Conservation (phyloP, 192 early-diverging fungal genomes). For the Backusella liffmaniae region DNA sequence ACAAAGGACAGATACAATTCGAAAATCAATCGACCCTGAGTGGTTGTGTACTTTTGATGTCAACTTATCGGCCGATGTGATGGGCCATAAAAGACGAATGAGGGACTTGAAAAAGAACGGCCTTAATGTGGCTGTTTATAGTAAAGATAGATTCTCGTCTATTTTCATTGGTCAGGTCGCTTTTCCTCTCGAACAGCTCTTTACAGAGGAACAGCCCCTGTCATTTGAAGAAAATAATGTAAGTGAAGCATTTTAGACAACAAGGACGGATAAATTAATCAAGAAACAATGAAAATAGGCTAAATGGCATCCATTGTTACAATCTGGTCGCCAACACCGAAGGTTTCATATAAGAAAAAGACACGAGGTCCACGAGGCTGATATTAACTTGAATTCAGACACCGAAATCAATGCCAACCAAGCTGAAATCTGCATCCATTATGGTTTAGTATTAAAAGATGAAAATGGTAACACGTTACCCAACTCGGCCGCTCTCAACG, state of each 20-base stretch:
- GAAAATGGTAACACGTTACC: constrained; percentile 9
- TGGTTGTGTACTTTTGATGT: constrained; percentile 68
- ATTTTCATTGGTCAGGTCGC: constrained; percentile 66
- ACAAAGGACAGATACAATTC: constrained; percentile 60
- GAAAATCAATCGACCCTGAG: constrained; percentile 57
- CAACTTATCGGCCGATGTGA: constrained; percentile 29
- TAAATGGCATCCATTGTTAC: constrained; percentile 38
- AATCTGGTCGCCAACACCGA: background rate
- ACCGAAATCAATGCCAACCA: constrained; percentile 1
- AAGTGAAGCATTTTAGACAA: constrained; percentile 20
- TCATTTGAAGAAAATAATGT: constrained; percentile 56
- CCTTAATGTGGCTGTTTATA: constrained; percentile 56
- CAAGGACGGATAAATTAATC: background rate
- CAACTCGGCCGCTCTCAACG: background rate
- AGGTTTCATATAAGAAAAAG: constrained; percentile 18
- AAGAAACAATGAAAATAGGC: constrained; percentile 28
- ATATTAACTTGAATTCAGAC: background rate
- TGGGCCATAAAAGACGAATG: constrained; percentile 9
- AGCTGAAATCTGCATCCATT: constrained; percentile 10
- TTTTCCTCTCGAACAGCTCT: constrained; percentile 57
- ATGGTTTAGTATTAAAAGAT: background rate
- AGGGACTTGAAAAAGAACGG: constrained; percentile 35
- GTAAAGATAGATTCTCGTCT: constrained; percentile 65
- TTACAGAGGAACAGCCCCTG: constrained; percentile 39
- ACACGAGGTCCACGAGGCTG: constrained; percentile 11